phyloP scores from a whole-genome alignment of 805 yeast genomes.

The Myxozyma lipomycoides region DNA sequence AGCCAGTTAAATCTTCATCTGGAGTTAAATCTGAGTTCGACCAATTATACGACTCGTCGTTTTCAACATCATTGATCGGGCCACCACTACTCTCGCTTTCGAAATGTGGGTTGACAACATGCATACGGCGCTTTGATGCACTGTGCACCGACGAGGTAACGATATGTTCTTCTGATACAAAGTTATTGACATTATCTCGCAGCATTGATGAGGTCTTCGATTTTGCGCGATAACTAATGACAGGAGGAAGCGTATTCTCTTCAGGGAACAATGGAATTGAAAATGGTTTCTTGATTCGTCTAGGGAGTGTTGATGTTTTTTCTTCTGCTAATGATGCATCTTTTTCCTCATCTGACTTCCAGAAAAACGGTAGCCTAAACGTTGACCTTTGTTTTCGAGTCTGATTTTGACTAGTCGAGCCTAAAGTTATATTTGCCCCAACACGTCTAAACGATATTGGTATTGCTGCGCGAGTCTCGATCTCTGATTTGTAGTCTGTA shows the following conservation, averaged over 20 bases:
- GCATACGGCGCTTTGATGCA: slow-evolving; percentile 9
- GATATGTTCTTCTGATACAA: background rate
- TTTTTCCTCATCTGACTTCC: slow-evolving; percentile 29
- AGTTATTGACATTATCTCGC: slow-evolving; percentile 15
- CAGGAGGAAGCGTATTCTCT: slow-evolving; percentile 20
- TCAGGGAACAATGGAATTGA: slow-evolving; percentile 25
- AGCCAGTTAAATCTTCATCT: slow-evolving; percentile 1
- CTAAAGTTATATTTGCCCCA: too few species aligned
- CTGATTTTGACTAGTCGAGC: background rate
- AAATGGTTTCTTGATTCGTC: slow-evolving; percentile 10
- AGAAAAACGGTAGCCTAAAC: slow-evolving; percentile 26
- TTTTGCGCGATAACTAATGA: background rate
- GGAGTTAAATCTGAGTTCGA: slow-evolving; percentile 5
- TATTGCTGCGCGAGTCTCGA: background rate
- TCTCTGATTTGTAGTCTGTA: background rate
- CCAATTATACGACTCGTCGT: background rate
- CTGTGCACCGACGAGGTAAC: slow-evolving; percentile 1
- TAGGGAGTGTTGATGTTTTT: slow-evolving; percentile 20
- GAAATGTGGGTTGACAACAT: slow-evolving; percentile 12
- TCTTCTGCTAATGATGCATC: slow-evolving; percentile 11
- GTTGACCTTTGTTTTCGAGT: slow-evolving; percentile 9
- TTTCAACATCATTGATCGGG: background rate
- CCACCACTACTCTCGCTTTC: slow-evolving; percentile 8
- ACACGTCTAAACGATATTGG: background rate
- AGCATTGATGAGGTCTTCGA: slow-evolving; percentile 1